Evolutionary conservation across 2,329 filamentous ascomycete species (phyloP), one percentile per base, ranked within the genome.

Genomic region (Arthroderma sp.): DNA sequence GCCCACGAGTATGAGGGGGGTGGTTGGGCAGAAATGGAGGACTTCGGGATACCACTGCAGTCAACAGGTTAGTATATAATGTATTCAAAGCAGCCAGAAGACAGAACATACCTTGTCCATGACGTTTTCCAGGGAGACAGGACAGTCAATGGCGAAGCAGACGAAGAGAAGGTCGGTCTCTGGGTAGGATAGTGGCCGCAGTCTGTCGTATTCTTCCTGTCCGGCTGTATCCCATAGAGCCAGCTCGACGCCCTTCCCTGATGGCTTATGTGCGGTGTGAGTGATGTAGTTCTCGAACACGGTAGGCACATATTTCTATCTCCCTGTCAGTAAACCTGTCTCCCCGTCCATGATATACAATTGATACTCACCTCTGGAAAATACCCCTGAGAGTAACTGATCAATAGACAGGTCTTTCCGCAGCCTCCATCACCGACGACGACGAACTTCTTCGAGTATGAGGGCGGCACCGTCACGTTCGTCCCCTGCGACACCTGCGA

Each of bases 251-350:
- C 86, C 91, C 80, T 96, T 97, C 68, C 91, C 91, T 11, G 86
- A 88, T 47, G 84, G 82, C 63, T 84, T 83, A 75, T 98, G 93
- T 60, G 85, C 87, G 58, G 91, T 94, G 73, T 95, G 91, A 56
- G 93, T 96, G 76, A 98, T 97, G 81, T 98, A 98, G 78, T 98
- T 98, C 71, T 98, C 93, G 72, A 98, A 98, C 55, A 98, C 93
- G 1, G 93, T 98, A 2, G 93, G 93, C 41, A 98, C 93, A 68
- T 98, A 98, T 97, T 96, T 97, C 93, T 98, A 67, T 15, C 41
- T 11, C 39, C 55, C 35, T 33, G 9, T 44, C 54, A 33, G 39
- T 33, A 31, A 33, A 23, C 37, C 11, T 47, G 47, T 25, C 13
- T 58, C 23, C 52, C 28, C 19, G 21, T 47, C 19, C 13, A 33